Base-by-base conservation (phyloP, 768 basidiomycete genomes). In the Naganishia kalamii region DNA sequence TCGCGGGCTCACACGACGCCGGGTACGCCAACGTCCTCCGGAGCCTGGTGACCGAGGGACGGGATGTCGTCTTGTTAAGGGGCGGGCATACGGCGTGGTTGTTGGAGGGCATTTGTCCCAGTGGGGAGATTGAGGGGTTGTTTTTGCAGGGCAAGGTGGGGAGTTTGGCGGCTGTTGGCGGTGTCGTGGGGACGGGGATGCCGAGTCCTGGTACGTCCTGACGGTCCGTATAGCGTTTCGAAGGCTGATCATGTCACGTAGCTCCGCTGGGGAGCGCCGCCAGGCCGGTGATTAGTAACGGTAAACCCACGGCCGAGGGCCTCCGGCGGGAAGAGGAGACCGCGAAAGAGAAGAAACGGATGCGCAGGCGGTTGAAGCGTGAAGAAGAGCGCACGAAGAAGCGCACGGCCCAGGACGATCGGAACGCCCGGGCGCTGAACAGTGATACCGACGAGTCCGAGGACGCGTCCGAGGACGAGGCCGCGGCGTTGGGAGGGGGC, bases 1-100 rank as follows among this genome's bases (percentile, higher is more conserved):
- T 75, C 17, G 72, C 71, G 7, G 68, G 67, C 7, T 66, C 69
- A 11, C 70, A 72, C 60, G 71, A 72, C 63, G 70, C 70, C 23
- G 71, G 73, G 2, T 74, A 74, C 60, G 71, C 71, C 32, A 71
- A 69, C 43, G 63, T 68, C 13, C 35, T 74, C 17, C 69, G 71
- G 12, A 70, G 71, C 1, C 63, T 72, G 11, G 59, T 68, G n/a
- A 71, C 73, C 46, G 71, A 72, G 60, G 69, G 69, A 19, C 63
- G 66, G 13, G 65, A 70, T 12, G 71, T 72, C 33, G 68, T 74
- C 6, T 68, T 74, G 11, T 57, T 74, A 4, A 5, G 52, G 21
- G 57, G 64, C 10, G 54, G 46, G 0, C 35, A 43, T 43, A 35
- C 54, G 3, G 64, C 64, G 19, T 46, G 37, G 32, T 30, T 48